phyloP scores from a whole-genome alignment of 176 grass and related monocot species.

The Dendrocalamus sinicus region DNA sequence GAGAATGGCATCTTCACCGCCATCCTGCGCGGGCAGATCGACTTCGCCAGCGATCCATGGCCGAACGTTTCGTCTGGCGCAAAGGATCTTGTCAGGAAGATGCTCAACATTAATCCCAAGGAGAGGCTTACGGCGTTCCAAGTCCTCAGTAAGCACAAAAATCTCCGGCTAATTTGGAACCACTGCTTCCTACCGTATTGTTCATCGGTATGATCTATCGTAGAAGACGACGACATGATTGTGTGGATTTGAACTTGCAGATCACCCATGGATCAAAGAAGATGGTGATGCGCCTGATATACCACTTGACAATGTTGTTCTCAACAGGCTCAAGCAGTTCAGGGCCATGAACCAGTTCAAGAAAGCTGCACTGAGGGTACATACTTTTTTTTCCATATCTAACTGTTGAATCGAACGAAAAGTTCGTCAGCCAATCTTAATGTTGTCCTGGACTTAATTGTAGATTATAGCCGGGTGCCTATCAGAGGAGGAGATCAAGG shows the following conservation, averaged over 20 bases:
- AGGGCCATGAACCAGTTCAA: constrained; percentile 93
- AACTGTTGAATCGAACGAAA: neutral
- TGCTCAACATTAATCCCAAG: constrained; percentile 75
- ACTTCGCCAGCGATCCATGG: constrained; percentile 73
- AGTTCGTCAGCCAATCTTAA: neutral
- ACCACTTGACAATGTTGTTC: constrained; percentile 77
- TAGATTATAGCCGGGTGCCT: constrained; percentile 87
- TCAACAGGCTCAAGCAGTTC: constrained; percentile 81
- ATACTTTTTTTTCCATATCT: no score
- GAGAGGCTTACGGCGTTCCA: constrained; percentile 71
- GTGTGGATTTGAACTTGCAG: constrained; percentile 36
- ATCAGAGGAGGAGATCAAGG: constrained; percentile 87
- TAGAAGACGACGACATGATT: neutral
- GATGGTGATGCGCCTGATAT: constrained; percentile 83
- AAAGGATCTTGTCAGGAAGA: constrained; percentile 76
- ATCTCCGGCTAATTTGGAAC: no score
- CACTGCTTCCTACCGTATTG: neutral
- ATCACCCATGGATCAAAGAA: constrained; percentile 95
- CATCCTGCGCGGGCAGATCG: constrained; percentile 66
- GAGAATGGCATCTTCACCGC: constrained; percentile 81
- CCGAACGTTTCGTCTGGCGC: constrained; percentile 60
- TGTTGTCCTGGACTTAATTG: neutral
- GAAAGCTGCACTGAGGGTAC: constrained; percentile 81
- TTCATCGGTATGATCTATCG: neutral
- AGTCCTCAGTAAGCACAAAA: constrained; percentile 67